Conservation (phyloP, 352 stramenopile species). For the Phytophthora boehmeriae region DNA sequence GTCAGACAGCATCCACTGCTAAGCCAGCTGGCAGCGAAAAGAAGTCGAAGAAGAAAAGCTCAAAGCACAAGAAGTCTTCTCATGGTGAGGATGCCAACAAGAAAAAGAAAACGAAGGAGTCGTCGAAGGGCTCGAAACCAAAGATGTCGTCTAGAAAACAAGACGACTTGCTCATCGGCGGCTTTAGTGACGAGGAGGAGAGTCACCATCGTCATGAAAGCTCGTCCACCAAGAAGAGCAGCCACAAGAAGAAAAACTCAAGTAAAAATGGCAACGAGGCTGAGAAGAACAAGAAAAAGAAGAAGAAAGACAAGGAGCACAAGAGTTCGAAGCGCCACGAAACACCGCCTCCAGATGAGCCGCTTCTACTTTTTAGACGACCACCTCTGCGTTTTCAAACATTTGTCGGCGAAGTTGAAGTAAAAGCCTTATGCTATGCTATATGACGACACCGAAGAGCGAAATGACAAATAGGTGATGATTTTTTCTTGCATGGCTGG, state of each 20-base stretch:
- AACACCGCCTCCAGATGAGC: constrained; percentile 47
- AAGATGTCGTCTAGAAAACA: constrained; percentile 34
- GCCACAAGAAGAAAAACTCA: constrained; percentile 51
- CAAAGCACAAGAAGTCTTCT: constrained; percentile 52
- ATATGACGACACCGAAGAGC: constrained; percentile 15
- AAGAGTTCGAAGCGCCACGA: constrained; percentile 62
- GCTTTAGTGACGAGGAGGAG: constrained; percentile 45
- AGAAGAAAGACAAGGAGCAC: constrained; percentile 39
- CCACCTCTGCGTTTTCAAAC: constrained; percentile 23
- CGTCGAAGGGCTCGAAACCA: constrained; percentile 37
- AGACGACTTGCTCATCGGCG: constrained; percentile 42
- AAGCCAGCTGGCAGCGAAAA: constrained; percentile 49
- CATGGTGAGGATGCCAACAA: constrained; percentile 40
- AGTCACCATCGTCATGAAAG: constrained; percentile 30
- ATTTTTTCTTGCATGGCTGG: constrained; percentile 21
- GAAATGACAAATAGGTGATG: constrained; percentile 47
- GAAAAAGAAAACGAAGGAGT: constrained; percentile 53
- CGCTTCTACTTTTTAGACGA: constrained; percentile 84
- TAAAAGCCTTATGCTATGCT: constrained; percentile 1
- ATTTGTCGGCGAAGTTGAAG: constrained; percentile 8
- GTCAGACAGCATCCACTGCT: constrained; percentile 39
- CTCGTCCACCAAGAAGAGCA: constrained; percentile 49
- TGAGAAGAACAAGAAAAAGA: constrained; percentile 45
- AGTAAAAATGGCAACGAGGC: constrained; percentile 35
- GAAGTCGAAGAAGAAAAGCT: constrained; percentile 76